These are phyloP conservation scores for Gaeumannomyces sp. DNA, from an alignment of 2,329 filamentous ascomycete genomes.

Conservation along the genomic window DNA sequence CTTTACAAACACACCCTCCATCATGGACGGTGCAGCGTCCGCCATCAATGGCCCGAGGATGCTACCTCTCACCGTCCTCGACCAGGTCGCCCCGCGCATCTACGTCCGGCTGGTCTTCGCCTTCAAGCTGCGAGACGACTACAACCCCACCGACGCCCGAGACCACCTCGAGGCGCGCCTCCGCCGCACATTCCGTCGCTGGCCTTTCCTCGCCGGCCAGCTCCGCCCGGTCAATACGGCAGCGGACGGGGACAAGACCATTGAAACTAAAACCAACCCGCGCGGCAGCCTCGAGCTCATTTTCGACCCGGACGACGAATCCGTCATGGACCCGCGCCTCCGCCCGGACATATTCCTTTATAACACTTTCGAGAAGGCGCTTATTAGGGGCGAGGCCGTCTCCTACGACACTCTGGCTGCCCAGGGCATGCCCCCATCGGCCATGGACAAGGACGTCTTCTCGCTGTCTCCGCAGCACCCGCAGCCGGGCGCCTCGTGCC, in stretches of 20 bases:
- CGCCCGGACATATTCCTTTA: background rate
- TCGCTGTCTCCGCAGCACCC: background rate
- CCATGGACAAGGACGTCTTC: conserved; percentile 1
- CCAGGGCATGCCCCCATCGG: background rate
- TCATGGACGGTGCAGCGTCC: background rate
- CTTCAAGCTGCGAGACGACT: background rate
- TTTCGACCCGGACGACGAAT: background rate
- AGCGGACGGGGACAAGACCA: background rate
- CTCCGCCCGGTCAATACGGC: background rate
- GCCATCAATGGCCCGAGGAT: background rate
- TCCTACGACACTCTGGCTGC: background rate
- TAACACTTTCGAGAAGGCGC: background rate
- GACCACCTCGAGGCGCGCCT: background rate
- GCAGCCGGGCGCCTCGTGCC: background rate
- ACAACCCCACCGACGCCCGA: background rate
- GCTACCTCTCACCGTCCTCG: background rate
- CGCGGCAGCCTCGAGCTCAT: background rate
- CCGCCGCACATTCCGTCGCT: background rate
- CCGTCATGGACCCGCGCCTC: background rate
- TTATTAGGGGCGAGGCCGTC: background rate
- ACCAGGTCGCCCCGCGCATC: background rate
- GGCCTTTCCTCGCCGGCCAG: background rate
- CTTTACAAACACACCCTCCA: background rate
- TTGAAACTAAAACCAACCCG: no score
- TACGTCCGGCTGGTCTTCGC: background rate